A percentile compares a stretch with the other conserved stretches of the same genome.
phyloP scores from a whole-genome alignment of 768 basidiomycete genomes.

The Auricularia sp. region DNA sequence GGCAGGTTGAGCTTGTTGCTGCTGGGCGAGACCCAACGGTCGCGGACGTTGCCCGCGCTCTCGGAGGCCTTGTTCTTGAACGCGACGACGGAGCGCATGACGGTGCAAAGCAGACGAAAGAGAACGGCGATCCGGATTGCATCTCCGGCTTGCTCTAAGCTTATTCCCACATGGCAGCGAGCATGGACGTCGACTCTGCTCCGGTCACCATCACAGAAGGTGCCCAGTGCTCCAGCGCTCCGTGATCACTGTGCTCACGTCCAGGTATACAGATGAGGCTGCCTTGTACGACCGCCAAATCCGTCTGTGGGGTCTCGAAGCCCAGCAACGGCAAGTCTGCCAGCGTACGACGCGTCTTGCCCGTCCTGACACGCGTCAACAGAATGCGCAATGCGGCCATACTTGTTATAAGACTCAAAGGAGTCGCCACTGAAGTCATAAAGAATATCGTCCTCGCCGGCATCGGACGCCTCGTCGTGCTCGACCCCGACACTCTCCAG shows the following conservation, averaged over 20 bases:
- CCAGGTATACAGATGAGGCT: slow-evolving; percentile 40
- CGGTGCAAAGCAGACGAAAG: background rate
- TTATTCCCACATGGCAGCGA: background rate
- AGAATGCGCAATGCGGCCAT: slow-evolving; percentile 95
- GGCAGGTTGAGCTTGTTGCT: background rate
- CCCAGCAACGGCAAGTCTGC: slow-evolving; percentile 72
- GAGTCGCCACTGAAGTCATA: slow-evolving; percentile 85
- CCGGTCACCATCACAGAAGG: slow-evolving; percentile 23
- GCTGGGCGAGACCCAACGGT: background rate
- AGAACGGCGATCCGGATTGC: background rate
- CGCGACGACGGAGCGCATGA: background rate
- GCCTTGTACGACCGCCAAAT: slow-evolving; percentile 95
- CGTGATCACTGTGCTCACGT: background rate
- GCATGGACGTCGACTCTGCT: slow-evolving; percentile 1
- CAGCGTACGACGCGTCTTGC: background rate
- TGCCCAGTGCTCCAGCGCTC: slow-evolving; percentile 18
- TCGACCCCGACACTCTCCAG: slow-evolving; percentile 65
- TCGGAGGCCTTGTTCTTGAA: slow-evolving; percentile 1
- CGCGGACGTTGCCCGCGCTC: background rate
- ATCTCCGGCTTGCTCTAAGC: background rate
- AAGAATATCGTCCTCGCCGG: slow-evolving; percentile 98
- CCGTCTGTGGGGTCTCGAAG: slow-evolving; percentile 95
- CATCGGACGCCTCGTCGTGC: slow-evolving; percentile 78
- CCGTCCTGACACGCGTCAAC: slow-evolving; percentile 12
- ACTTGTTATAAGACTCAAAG: slow-evolving; percentile 65